A percentile compares a stretch with the other conserved stretches of the same genome.
These are phyloP conservation scores for Tulasnella sp. DNA, from an alignment of 768 basidiomycete species.

Conservation along the genomic window DNA sequence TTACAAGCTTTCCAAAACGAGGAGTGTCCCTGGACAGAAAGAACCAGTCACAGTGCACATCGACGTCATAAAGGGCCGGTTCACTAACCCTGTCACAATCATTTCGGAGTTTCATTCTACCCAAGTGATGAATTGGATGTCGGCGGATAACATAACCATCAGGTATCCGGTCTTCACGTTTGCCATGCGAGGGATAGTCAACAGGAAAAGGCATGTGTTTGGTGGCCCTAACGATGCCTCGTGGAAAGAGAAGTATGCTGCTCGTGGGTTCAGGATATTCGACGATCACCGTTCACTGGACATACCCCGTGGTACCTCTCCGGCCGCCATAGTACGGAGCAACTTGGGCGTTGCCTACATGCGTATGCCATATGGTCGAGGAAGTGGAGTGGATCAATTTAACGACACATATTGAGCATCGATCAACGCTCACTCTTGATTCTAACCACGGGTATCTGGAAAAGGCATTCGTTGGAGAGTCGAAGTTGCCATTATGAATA, in stretches of 20 bases:
- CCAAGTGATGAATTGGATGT: conserved; percentile 16
- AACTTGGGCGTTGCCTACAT: background rate
- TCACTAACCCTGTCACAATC: background rate
- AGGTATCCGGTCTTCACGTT: conserved; percentile 8
- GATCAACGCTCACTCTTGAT: too few relatives aligned
- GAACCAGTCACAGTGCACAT: background rate
- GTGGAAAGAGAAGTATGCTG: background rate
- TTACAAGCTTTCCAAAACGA: background rate
- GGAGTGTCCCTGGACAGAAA: background rate
- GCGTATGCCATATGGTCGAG: background rate
- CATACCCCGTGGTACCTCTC: background rate
- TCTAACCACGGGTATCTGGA: too few relatives aligned
- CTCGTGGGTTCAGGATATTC: background rate
- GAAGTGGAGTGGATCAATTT: background rate
- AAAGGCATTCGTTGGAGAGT: too few relatives aligned
- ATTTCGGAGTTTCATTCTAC: background rate
- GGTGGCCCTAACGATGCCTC: background rate
- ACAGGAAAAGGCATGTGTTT: background rate
- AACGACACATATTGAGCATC: background rate
- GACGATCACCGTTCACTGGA: background rate
- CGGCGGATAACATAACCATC: background rate
- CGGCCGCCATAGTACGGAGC: background rate
- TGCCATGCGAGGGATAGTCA: background rate
- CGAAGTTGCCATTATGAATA: too few relatives aligned
- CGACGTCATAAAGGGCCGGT: background rate